A percentile compares a stretch with the other conserved stretches of the same genome.
phyloP scores from a whole-genome alignment of 208 protist species.

The Trypanosoma conorhini region DNA sequence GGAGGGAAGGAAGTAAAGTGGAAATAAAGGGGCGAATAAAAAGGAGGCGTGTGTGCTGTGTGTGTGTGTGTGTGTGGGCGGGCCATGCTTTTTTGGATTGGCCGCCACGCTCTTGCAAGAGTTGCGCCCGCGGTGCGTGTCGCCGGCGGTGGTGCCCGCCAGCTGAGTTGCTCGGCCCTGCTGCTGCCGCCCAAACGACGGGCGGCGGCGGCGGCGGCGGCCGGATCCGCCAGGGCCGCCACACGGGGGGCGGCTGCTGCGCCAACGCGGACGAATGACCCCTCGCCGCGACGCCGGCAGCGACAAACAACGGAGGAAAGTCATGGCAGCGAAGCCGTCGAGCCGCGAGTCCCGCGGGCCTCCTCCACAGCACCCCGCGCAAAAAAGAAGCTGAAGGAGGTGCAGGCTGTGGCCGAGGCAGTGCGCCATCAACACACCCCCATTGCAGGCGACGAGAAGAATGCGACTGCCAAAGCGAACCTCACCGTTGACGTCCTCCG shows the following conservation, averaged over 20 bases:
- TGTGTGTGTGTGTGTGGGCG: no score
- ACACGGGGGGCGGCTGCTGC: background rate
- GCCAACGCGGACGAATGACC: background rate
- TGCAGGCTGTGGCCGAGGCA: background rate
- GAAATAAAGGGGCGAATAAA: background rate
- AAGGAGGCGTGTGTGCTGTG: background rate
- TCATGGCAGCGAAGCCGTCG: background rate
- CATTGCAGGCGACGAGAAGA: background rate
- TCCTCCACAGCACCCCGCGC: background rate
- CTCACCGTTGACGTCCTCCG: slow-evolving; percentile 18
- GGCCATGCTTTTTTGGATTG: background rate
- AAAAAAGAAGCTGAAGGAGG: background rate
- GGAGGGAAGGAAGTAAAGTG: background rate
- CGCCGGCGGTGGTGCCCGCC: background rate
- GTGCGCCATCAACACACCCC: background rate
- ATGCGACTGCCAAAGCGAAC: background rate
- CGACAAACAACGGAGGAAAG: background rate
- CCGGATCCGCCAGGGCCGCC: background rate
- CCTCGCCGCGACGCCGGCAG: background rate
- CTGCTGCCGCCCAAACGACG: background rate
- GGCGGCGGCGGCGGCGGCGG: background rate
- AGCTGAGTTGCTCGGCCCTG: background rate
- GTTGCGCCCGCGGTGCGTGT: background rate
- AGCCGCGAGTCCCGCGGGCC: background rate
- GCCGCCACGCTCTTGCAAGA: background rate